These are phyloP conservation scores for Eucalyptus urophylla DNA, from an alignment of 345 rosid species.

Conservation along the genomic window DNA sequence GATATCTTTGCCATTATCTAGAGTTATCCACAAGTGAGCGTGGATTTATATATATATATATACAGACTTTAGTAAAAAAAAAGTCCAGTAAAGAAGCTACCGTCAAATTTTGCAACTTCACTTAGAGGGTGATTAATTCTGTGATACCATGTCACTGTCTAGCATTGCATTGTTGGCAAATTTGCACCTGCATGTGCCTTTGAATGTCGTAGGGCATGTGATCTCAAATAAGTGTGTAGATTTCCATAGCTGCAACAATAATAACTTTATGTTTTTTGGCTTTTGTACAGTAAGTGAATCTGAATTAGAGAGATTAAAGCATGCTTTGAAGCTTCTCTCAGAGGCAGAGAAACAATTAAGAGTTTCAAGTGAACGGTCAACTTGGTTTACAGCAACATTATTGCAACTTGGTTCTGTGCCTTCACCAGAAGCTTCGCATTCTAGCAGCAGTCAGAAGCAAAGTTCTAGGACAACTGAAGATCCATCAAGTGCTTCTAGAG, in stretches of 20 bases:
- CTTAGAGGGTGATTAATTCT: not conserved
- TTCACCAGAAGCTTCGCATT: conserved; percentile 59
- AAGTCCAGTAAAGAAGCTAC: not conserved
- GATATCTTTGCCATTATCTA: not conserved
- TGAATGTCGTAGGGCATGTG: not conserved
- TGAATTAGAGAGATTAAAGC: conserved; percentile 80
- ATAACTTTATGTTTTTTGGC: not conserved
- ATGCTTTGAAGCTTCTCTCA: conserved; percentile 91
- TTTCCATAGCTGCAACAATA: not conserved
- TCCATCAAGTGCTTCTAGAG: conserved; percentile 62
- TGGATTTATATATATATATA: no score
- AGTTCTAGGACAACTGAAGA: conserved; percentile 82
- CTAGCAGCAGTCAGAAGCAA: conserved; percentile 75
- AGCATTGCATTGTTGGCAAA: not conserved
- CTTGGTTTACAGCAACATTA: conserved; percentile 94
- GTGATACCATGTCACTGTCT: not conserved
- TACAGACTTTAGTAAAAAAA: not conserved
- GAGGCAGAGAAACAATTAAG: conserved; percentile 92
- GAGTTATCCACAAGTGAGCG: not conserved
- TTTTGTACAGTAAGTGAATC: conserved; percentile 58
- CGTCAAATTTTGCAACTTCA: not conserved
- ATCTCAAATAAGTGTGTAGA: not conserved
- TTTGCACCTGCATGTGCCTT: not conserved
- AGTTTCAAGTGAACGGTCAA: conserved; percentile 82
- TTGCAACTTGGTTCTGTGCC: conserved; percentile 88